These are phyloP conservation scores for Trichophyton benhamiae DNA, from an alignment of 2,329 filamentous ascomycete genomes.

Conservation along the genomic window DNA sequence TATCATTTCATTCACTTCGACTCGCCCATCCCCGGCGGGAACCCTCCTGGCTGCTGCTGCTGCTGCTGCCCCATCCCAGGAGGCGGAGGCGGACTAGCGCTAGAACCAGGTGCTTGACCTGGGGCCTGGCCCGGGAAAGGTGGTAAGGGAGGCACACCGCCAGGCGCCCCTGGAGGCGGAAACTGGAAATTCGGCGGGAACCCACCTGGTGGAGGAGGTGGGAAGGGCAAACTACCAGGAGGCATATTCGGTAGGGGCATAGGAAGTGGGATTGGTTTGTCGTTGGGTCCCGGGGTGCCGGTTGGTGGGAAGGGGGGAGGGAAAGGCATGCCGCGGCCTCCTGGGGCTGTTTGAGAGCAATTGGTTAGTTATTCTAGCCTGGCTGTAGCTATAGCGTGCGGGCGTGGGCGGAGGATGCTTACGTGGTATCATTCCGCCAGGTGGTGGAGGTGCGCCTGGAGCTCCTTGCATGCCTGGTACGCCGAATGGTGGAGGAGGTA, in stretches of 20 bases:
- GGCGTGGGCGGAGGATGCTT: conserved; percentile 25
- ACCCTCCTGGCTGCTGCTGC: not conserved
- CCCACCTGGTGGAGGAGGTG: conserved; percentile 26
- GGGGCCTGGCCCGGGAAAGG: conserved; percentile 16
- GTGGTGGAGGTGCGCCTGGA: conserved; percentile 21
- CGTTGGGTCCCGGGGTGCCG: conserved; percentile 28
- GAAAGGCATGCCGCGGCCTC: conserved; percentile 40
- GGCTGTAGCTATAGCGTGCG: not conserved
- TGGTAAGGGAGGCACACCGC: conserved; percentile 22
- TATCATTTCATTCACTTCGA: conserved; percentile 13
- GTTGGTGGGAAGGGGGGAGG: conserved; percentile 40
- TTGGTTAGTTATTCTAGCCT: conserved; percentile 9
- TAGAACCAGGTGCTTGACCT: not conserved
- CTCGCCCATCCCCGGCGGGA: not conserved
- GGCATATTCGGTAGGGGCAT: conserved; percentile 29
- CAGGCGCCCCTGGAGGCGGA: conserved; percentile 22
- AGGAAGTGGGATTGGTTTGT: conserved; percentile 18
- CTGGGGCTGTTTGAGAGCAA: conserved; percentile 35
- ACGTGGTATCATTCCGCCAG: conserved; percentile 40
- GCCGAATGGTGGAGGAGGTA: conserved; percentile 49
- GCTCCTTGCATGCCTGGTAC: conserved; percentile 36
- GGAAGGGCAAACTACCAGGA: conserved; percentile 33
- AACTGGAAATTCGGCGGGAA: conserved; percentile 43
- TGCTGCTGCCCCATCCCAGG: not conserved
- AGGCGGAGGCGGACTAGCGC: not conserved